Evolutionary conservation across 352 stramenopile species (phyloP).

Genomic region (Globisporangium barbulae): DNA sequence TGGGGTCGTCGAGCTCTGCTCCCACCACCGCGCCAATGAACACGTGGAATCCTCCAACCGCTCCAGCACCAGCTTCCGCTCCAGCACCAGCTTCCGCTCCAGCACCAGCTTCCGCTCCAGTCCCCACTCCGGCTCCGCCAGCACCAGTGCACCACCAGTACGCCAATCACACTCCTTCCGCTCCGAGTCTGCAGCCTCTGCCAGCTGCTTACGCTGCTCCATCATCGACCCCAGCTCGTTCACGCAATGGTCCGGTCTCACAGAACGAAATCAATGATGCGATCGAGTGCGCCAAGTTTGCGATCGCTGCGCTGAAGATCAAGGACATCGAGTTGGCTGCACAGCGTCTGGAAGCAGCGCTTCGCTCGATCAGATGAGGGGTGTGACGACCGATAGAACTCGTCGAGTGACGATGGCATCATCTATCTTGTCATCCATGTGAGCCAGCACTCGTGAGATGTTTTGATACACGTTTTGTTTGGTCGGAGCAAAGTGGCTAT

Average conservation of each 20-base stretch:
- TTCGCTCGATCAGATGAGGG: constrained; percentile 60
- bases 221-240: constrained; percentile 15
- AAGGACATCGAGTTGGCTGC: constrained; percentile 80
- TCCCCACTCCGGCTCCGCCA: background rate
- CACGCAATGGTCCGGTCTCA: constrained; percentile 38
- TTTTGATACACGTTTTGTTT: background rate
- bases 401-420: background rate
- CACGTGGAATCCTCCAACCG: constrained; percentile 10
- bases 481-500: constrained; percentile 14
- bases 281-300: constrained; percentile 83
- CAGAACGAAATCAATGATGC: constrained; percentile 81
- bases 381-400: constrained; percentile 2
- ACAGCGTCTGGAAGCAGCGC: constrained; percentile 73
- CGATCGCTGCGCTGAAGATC: constrained; percentile 77
- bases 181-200: constrained; percentile 1
- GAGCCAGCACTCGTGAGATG: background rate
- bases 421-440: background rate
- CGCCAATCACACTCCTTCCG: constrained; percentile 8
- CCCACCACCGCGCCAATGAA: constrained; percentile 5
- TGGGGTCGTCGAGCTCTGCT: constrained; percentile 12
- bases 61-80: constrained; percentile 1
- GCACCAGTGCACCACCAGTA: constrained; percentile 11
- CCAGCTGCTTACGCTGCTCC: constrained; percentile 2
- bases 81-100: no score
- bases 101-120: background rate